Evolutionary conservation across 768 basidiomycete genomes (phyloP).

Genomic region (Inosperma sp.): DNA sequence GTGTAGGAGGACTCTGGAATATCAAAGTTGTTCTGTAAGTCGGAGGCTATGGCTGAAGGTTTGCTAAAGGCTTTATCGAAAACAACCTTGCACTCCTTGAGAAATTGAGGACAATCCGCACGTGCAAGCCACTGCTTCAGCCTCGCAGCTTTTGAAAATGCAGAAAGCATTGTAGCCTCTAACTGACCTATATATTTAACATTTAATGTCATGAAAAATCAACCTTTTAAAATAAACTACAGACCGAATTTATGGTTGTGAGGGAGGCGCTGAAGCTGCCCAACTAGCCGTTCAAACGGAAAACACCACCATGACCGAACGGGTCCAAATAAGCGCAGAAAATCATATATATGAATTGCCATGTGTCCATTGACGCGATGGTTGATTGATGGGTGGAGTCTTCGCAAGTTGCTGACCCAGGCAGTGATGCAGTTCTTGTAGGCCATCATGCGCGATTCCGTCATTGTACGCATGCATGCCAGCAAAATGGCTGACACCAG

Average conservation of each 20-base stretch:
- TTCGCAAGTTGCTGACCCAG: constrained; percentile 11
- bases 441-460: neutral
- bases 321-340: constrained; percentile 29
- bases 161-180: constrained; percentile 10
- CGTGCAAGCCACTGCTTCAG: constrained; percentile 12
- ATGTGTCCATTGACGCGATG: constrained; percentile 22
- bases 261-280: constrained; percentile 28
- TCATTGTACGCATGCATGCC: constrained; percentile 11
- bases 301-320: constrained; percentile 35
- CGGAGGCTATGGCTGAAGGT: too few species aligned
- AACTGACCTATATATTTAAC: constrained; percentile 12
- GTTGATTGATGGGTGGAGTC: constrained; percentile 11
- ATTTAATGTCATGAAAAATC: too few species aligned
- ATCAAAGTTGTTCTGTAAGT: too few species aligned
- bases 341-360: constrained; percentile 22
- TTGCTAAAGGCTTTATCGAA: constrained; percentile 14
- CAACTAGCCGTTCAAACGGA: constrained; percentile 33
- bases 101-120: constrained; percentile 10
- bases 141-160: constrained; percentile 2
- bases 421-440: constrained; percentile 9
- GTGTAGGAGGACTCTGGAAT: neutral
- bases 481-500: constrained; percentile 14
- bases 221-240: too few species aligned
- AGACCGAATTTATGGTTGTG: constrained; percentile 25
- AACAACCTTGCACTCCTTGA: constrained; percentile 12